Percentiles rank a stretch among this genome's conserved stretches.
Evolutionary conservation across 148 eudicot species (phyloP).

Genomic region (Rhododendron ferrugineum): DNA sequence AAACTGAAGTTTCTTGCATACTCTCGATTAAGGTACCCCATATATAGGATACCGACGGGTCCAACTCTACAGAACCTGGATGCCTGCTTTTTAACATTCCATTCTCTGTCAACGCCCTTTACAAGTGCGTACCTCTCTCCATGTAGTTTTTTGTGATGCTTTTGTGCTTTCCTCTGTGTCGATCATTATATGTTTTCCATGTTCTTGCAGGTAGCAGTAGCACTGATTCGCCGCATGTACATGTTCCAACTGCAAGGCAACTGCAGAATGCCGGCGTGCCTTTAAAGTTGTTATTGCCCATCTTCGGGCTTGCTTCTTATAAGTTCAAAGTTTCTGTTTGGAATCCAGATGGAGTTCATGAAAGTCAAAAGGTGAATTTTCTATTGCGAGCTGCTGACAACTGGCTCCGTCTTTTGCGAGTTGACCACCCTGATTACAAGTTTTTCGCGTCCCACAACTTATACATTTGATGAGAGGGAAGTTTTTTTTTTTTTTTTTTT

Average conservation of each 20-base stretch:
- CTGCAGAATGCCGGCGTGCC: constrained; percentile 31
- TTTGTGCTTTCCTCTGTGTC: not conserved
- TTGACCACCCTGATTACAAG: constrained; percentile 71
- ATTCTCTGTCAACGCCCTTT: constrained; percentile 64
- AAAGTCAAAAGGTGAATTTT: constrained; percentile 39
- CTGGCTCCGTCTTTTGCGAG: constrained; percentile 67
- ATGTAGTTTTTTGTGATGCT: not conserved
- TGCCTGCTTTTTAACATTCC: constrained; percentile 91
- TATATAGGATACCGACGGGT: constrained; percentile 89
- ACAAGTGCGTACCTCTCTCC: constrained; percentile 35
- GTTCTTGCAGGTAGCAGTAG: constrained; percentile 33
- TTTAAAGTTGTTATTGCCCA: constrained; percentile 55
- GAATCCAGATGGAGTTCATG: constrained; percentile 51
- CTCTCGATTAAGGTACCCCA: constrained; percentile 64
- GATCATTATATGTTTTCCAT: constrained; percentile 1
- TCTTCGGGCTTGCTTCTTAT: constrained; percentile 57
- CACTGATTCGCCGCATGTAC: constrained; percentile 33
- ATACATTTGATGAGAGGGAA: constrained; percentile 28
- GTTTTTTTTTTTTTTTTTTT: not conserved
- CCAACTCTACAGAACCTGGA: constrained; percentile 90
- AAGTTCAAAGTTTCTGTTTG: constrained; percentile 69
- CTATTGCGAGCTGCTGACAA: constrained; percentile 61
- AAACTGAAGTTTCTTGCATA: constrained; percentile 4
- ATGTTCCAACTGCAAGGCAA: constrained; percentile 35
- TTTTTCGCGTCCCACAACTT: constrained; percentile 48